These are phyloP conservation scores for Aquilaria yunnanensis DNA, from an alignment of 345 rosid species.

Conservation along the genomic window DNA sequence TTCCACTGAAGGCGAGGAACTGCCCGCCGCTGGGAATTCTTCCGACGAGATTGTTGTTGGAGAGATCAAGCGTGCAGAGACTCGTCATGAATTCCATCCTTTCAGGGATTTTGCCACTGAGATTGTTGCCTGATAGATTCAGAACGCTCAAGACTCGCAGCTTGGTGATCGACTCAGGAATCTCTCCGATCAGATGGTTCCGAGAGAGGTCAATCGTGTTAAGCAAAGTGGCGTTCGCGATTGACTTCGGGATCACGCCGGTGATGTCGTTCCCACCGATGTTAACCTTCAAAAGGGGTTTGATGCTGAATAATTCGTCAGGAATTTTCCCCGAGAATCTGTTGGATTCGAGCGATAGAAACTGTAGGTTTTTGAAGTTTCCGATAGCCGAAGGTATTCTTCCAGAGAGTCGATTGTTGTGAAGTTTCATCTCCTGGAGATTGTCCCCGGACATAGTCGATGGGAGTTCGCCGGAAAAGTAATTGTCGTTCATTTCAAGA, in stretches of 20 bases:
- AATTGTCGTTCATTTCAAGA: conserved; percentile 54
- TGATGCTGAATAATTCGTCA: conserved; percentile 36
- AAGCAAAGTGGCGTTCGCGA: conserved; percentile 36
- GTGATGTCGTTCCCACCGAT: conserved; percentile 47
- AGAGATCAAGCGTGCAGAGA: conserved; percentile 71
- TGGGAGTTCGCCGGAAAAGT: conserved; percentile 74
- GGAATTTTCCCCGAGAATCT: conserved; percentile 56
- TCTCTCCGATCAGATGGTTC: conserved; percentile 53
- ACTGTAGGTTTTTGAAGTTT: conserved; percentile 34
- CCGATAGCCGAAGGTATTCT: conserved; percentile 61
- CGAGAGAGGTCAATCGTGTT: conserved; percentile 59
- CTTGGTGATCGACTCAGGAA: conserved; percentile 46
- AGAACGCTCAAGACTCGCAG: conserved; percentile 50
- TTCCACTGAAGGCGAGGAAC: conserved; percentile 61
- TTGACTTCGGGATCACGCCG: conserved; percentile 58
- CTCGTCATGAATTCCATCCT: conserved; percentile 66
- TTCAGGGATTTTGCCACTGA: conserved; percentile 58
- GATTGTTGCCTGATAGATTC: conserved; percentile 59
- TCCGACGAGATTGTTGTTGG: conserved; percentile 59
- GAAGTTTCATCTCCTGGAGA: conserved; percentile 33
- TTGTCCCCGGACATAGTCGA: conserved; percentile 40
- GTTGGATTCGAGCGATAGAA: conserved; percentile 45
- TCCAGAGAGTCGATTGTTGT: conserved; percentile 61
- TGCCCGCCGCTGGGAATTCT: conserved; percentile 69
- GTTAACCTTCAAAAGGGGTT: conserved; percentile 39